These are phyloP conservation scores for Avena sativa DNA, from an alignment of 176 grass and related monocot genomes.

Conservation along the genomic window DNA sequence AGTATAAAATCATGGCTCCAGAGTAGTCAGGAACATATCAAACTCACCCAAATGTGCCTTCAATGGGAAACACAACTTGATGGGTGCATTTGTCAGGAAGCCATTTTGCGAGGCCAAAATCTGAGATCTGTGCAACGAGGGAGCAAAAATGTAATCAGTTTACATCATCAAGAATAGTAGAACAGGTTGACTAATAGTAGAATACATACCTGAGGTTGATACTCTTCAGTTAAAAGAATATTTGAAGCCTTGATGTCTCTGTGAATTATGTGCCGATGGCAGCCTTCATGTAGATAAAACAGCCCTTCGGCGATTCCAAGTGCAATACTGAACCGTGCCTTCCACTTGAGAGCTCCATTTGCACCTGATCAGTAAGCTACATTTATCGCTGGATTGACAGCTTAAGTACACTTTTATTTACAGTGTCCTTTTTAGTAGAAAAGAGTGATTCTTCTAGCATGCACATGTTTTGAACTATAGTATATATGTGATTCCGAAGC, in stretches of 20 bases:
- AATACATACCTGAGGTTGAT: slow-evolving; percentile 81
- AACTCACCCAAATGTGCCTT: slow-evolving; percentile 97
- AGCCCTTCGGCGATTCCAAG: slow-evolving; percentile 91
- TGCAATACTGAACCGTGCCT: slow-evolving; percentile 79
- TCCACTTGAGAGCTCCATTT: slow-evolving; percentile 74
- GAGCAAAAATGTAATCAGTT: slow-evolving; percentile 18
- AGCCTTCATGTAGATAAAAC: slow-evolving; percentile 89
- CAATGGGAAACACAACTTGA: slow-evolving; percentile 92
- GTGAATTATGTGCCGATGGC: slow-evolving; percentile 96
- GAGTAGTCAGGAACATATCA: neutral
- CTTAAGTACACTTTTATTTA: slow-evolving; percentile 33
- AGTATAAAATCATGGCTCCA: slow-evolving; percentile 18
- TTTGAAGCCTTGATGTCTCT: slow-evolving; percentile 99
- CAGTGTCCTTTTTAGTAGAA: neutral
- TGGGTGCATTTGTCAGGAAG: slow-evolving; percentile 88
- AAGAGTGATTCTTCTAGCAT: slow-evolving; percentile 6
- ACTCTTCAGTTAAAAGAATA: slow-evolving; percentile 96
- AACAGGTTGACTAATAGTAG: slow-evolving; percentile 3
- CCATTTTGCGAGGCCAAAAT: slow-evolving; percentile 99
- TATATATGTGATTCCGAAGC: neutral
- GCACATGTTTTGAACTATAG: neutral
- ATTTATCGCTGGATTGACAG: slow-evolving; percentile 44
- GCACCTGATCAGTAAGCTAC: slow-evolving; percentile 73
- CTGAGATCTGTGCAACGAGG: slow-evolving; percentile 74
- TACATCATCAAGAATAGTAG: slow-evolving; percentile 6